A percentile compares a stretch with the other conserved stretches of the same genome.
Evolutionary conservation across 495 filamentous ascomycete species (phyloP).

Genomic region (Neurospora sp.): DNA sequence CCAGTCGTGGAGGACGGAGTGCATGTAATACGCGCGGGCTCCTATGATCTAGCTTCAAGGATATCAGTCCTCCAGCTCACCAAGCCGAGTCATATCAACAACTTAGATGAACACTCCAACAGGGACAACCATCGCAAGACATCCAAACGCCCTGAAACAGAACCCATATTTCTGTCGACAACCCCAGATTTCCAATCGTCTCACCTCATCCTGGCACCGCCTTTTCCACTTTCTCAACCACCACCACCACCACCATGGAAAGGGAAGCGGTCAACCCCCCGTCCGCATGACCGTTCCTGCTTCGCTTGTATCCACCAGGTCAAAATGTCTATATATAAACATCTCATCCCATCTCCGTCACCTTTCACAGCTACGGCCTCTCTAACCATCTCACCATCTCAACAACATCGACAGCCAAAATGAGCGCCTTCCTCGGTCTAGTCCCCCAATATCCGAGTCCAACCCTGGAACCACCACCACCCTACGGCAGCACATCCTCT

Average conservation of each 20-base stretch:
- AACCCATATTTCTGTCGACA: neutral
- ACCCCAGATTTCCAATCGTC: neutral
- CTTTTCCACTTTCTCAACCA: neutral
- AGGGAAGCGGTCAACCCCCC: neutral
- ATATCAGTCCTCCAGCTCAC: neutral
- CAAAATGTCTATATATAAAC: neutral
- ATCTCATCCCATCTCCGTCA: neutral
- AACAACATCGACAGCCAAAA: slow-evolving; percentile 1
- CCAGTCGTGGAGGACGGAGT: slow-evolving; percentile 41
- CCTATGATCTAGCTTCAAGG: slow-evolving; percentile 5
- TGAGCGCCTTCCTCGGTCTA: slow-evolving; percentile 17
- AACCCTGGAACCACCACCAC: neutral
- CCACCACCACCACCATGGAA: neutral
- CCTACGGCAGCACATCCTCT: slow-evolving; percentile 6
- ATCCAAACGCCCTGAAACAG: neutral
- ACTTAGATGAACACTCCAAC: neutral
- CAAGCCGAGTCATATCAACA: neutral
- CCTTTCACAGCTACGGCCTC: neutral
- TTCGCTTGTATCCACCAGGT: neutral
- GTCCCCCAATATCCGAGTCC: slow-evolving; percentile 5
- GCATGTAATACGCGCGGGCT: slow-evolving; percentile 33
- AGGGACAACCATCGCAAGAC: neutral
- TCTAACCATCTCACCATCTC: neutral
- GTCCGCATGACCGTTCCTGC: neutral
- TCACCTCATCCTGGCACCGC: neutral